phyloP scores from a whole-genome alignment of 2,329 filamentous ascomycete genomes.

The Cladosporium austrohemisphaericum region DNA sequence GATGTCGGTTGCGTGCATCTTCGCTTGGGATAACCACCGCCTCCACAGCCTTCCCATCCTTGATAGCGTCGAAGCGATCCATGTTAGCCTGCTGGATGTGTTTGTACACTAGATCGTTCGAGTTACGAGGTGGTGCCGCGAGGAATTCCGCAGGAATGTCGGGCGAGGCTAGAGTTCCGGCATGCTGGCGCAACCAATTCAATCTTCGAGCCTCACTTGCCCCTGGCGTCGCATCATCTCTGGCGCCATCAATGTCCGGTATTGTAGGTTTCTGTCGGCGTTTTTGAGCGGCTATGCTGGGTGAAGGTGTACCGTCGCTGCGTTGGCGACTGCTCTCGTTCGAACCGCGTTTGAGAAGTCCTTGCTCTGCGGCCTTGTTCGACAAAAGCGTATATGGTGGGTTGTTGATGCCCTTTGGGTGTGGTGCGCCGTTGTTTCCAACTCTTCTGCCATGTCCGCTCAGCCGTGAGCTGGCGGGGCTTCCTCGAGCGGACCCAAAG shows the following conservation, averaged over 20 bases:
- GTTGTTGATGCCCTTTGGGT: constrained; percentile 7
- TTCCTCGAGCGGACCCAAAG: not conserved
- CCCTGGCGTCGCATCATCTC: not conserved
- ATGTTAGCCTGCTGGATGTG: constrained; percentile 16
- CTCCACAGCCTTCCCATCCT: constrained; percentile 6
- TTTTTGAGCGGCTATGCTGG: constrained; percentile 2
- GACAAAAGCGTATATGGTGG: not conserved
- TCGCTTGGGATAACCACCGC: constrained; percentile 6
- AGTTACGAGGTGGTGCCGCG: constrained; percentile 6
- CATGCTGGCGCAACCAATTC: constrained; percentile 7
- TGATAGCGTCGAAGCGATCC: constrained; percentile 14
- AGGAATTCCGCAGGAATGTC: constrained; percentile 14
- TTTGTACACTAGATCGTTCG: constrained; percentile 15
- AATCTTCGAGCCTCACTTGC: not conserved
- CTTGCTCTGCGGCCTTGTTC: not conserved
- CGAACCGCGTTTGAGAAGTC: constrained; percentile 7
- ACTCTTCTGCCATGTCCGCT: constrained; percentile 10
- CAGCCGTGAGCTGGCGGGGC: constrained; percentile 2
- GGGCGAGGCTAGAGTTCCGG: constrained; percentile 3
- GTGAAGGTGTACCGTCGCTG: constrained; percentile 6
- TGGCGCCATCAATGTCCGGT: not conserved
- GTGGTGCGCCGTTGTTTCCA: not conserved
- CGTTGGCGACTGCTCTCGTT: constrained; percentile 8
- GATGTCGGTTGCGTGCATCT: constrained; percentile 1
- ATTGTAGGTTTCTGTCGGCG: not conserved